Evolutionary conservation across 345 rosid genomes (phyloP), one percentile per base, ranked within the genome.

Genomic region (Sonneratia caseolaris): DNA sequence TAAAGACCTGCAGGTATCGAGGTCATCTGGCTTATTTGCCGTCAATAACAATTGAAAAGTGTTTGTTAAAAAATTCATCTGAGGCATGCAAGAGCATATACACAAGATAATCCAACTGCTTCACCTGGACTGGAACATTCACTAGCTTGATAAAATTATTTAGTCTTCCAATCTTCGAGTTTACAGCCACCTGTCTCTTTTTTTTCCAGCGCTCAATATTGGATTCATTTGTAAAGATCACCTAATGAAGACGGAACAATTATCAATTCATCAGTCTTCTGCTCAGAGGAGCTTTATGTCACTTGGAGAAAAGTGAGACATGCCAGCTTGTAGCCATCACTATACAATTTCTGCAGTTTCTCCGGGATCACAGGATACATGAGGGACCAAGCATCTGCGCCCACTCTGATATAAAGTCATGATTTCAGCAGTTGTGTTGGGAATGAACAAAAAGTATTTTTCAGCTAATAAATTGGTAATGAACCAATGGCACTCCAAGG

Each of bases 161-260:
- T 70, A 94, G 92, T 59, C 99, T 91, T 74, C 99, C 97, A 43
- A 89, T 40, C 80, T 94, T 94, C 47, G 97, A 94, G 79, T 94
- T 91, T 49, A 94, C 90, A 36, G 99, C 99, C 69, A 76, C 85
- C 78, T 94, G 97, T 73, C 99, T 87, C 81, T 90, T 92, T 56
- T 94, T 91, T 79, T 88, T 92, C 99, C 99, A 90, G 76, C 97
- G 93, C 48, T 94, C 97, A 74, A 94, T 94, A 85, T 92, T 94
- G 71, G 97, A 89, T 77, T 94, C 99, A 79, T 94, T 94, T 21
- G 97, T 86, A 85, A 94, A 94, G 82, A 94, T 90, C 73, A 94
- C 97, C 97, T 94, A 72, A 61, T 51, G 45, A 76, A 66, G 37
- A 72, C n/a, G 55, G 3, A 4, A 70, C 13, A 74, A 68, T 69